Percentiles rank a stretch among this genome's conserved stretches.
Evolutionary conservation across 805 yeast species (phyloP).

Genomic region (Teunomyces aglyptinius): DNA sequence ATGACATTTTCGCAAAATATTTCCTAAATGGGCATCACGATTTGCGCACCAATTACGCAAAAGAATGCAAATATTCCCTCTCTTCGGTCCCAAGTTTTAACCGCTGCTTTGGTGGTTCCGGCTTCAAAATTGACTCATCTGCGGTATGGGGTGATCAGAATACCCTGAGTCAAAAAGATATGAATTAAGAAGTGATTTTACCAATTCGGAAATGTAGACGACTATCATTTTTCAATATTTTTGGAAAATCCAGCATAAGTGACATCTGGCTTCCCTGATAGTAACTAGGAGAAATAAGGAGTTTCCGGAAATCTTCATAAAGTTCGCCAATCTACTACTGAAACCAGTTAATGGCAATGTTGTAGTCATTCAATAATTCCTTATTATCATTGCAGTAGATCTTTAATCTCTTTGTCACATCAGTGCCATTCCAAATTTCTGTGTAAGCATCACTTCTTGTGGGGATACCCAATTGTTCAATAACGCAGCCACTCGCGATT

Average conservation of each 20-base stretch:
- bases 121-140: background rate
- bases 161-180: background rate
- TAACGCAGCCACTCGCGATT: slow-evolving; percentile 75
- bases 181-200: background rate
- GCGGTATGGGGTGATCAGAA: no score
- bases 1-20: background rate
- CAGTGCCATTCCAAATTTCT: slow-evolving; percentile 60
- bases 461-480: slow-evolving; percentile 81
- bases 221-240: background rate
- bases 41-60: background rate
- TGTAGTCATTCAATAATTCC: slow-evolving; percentile 2
- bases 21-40: background rate
- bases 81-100: no score
- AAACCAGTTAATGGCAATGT: background rate
- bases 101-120: no score
- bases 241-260: no score
- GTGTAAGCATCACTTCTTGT: slow-evolving; percentile 19
- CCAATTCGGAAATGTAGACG: background rate
- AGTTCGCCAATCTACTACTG: background rate
- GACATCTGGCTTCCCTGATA: no score
- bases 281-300: no score
- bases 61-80: no score
- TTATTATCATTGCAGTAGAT: slow-evolving; percentile 31
- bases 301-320: no score
- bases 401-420: slow-evolving; percentile 44